Evolutionary conservation across 2,329 filamentous ascomycete genomes (phyloP).

Genomic region (Aspergillus persii): DNA sequence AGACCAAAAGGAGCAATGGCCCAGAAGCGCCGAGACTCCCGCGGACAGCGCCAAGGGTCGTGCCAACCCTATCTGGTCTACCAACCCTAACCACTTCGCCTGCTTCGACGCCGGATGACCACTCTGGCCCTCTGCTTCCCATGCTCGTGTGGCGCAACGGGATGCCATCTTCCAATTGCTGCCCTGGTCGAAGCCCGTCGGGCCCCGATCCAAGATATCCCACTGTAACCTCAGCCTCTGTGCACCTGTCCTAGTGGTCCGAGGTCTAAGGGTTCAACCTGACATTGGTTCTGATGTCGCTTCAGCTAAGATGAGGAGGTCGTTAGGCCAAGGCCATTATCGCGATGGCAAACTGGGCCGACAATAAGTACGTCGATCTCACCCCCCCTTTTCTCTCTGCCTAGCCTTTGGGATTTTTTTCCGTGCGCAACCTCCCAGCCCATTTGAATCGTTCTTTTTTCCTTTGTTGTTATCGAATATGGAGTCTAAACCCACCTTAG

Average conservation of each 20-base stretch:
- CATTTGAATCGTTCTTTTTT: not conserved
- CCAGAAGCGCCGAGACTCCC: constrained; percentile 5
- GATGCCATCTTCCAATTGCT: not conserved
- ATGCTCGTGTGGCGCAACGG: constrained; percentile 4
- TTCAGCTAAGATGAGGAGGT: not conserved
- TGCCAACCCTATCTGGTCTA: not conserved
- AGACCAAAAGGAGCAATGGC: constrained; percentile 2
- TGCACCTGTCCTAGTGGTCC: not conserved
- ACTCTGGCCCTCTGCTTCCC: constrained; percentile 1
- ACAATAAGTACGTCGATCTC: not conserved
- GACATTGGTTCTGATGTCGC: not conserved
- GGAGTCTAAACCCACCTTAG: constrained; percentile 3
- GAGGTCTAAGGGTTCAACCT: not conserved
- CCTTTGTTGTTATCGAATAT: constrained; percentile 1
- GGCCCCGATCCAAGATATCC: constrained; percentile 9
- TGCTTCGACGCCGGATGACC: constrained; percentile 1
- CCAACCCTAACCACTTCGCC: not conserved
- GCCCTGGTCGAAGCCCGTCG: not conserved
- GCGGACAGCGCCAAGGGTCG: constrained; percentile 2
- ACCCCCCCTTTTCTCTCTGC: not conserved
- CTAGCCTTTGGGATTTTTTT: not conserved
- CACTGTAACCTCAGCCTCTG: constrained; percentile 15
- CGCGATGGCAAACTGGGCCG: not conserved
- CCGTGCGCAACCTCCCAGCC: not conserved
- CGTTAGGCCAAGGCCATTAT: not conserved